A percentile compares a stretch with the other conserved stretches of the same genome.
Conservation (phyloP, 305 asterid genomes). For the Rubia tinctorum region DNA sequence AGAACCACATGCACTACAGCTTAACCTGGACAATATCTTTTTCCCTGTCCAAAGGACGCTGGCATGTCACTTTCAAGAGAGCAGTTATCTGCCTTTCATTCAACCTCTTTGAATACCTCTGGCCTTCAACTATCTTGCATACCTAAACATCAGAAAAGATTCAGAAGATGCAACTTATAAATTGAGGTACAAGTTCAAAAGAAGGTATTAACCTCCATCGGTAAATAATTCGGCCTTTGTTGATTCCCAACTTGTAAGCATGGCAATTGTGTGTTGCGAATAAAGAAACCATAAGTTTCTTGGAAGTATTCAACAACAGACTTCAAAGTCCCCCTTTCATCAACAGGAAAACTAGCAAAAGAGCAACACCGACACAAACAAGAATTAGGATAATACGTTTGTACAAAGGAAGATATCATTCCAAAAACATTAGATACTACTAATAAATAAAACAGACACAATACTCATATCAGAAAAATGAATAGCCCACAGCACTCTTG, state of each 20-base stretch:
- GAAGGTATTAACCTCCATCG: conserved; percentile 74
- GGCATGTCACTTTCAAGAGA: conserved; percentile 89
- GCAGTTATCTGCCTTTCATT: conserved; percentile 91
- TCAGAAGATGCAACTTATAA: not conserved
- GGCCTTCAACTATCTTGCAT: conserved; percentile 92
- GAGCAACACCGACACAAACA: not conserved
- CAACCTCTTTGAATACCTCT: conserved; percentile 83
- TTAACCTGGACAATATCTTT: conserved; percentile 66
- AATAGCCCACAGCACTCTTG: not conserved
- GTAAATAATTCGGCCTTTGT: conserved; percentile 81
- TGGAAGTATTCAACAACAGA: conserved; percentile 74
- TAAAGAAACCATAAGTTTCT: conserved; percentile 75
- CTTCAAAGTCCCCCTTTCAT: conserved; percentile 73
- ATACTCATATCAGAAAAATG: not conserved
- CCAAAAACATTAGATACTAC: not conserved
- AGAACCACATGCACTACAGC: not conserved
- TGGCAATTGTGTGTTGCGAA: conserved; percentile 75
- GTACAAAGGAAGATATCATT: not conserved
- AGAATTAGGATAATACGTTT: not conserved
- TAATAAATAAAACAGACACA: not conserved
- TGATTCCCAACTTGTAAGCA: conserved; percentile 91
- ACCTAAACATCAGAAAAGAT: conserved; percentile 43
- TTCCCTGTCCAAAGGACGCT: conserved; percentile 88
- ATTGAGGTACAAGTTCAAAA: not conserved
- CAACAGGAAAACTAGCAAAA: conserved; percentile 63